Base-by-base conservation (phyloP, 208 protist species). In the Hexamita inflata region DNA sequence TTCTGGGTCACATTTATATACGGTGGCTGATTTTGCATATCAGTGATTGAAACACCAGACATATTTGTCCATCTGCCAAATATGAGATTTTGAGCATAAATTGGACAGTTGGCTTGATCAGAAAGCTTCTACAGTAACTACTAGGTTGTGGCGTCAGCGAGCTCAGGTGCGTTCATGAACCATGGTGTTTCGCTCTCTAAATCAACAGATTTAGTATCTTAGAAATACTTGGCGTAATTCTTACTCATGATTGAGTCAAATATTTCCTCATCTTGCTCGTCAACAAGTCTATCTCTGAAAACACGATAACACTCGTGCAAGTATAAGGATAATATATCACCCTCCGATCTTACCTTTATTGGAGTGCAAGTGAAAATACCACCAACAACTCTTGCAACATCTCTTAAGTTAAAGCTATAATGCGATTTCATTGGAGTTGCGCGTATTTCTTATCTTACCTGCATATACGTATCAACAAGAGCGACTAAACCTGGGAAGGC, bases 331-430 rank as follows among this genome's bases (percentile, higher is more conserved):
- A 84, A 77, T 34, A 95, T 26, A 45, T 62, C 58, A 34, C 59
- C 83, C 76, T 28, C 76, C 38, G 49, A 87, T 84, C 45, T 90
- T 74, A 93, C 87, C 75, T 80, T 77, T 9, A 85, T 79, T 26
- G 86, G 76, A 75, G 85, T 84, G 39, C 80, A 86, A 83, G 90
- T 87, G 76, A 88, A 84, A 73, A 94, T 88, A 57, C 92, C 91
- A 79, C 92, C 78, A 40, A 90, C 74, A 19, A 89, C 75, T 88
- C 89, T 92, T 59, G 90, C 89, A 29, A 96, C 85, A 80, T 97
- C 94, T 68, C 94, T 89, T 76, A 97, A 76, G 81, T 97, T 97
- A 84, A 96, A 97, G 28, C 91, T 93, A 84, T 97, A 97, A 84
- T 96, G 94, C 59, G 89, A 93, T 83, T 96, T 96, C 80, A 92